These are phyloP conservation scores for Colletotrichum destructivum DNA, from an alignment of 2,329 filamentous ascomycete genomes.

Conservation along the genomic window DNA sequence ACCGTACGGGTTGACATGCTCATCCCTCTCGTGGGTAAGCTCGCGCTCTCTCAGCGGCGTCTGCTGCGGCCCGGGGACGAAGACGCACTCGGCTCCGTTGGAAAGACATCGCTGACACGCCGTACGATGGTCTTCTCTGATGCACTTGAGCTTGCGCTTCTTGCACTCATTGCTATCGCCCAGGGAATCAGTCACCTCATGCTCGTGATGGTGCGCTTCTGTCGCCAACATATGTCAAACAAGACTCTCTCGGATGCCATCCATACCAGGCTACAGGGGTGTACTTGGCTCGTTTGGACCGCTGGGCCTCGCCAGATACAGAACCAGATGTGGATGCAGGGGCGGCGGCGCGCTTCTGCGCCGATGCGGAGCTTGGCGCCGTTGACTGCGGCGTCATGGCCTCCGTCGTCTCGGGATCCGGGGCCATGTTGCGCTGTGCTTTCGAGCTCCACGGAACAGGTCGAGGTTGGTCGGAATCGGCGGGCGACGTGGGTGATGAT, in stretches of 20 bases:
- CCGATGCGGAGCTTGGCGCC: conserved; percentile 28
- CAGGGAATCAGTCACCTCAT: neutral
- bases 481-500: neutral
- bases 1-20: conserved; percentile 43
- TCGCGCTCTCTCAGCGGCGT: conserved; percentile 39
- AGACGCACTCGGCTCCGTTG: conserved; percentile 48
- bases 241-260: neutral
- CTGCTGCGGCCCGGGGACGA: conserved; percentile 43
- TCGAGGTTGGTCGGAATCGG: conserved; percentile 20
- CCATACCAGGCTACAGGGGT: conserved; percentile 55
- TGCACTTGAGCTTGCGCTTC: conserved; percentile 58
- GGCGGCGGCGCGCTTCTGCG: conserved; percentile 31
- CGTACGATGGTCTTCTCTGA: conserved; percentile 45
- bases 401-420: conserved; percentile 10
- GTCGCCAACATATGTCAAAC: neutral
- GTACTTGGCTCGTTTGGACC: conserved; percentile 54
- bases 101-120: conserved; percentile 51
- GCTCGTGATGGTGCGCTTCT: neutral
- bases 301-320: conserved; percentile 25
- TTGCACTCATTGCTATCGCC: conserved; percentile 55
- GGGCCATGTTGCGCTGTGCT: conserved; percentile 15
- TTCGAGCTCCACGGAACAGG: conserved; percentile 11
- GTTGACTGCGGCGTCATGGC: conserved; percentile 28
- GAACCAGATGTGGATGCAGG: neutral
- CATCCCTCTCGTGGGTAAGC: conserved; percentile 43